Evolutionary conservation across 202 grass and related monocot species (phyloP).

Genomic region (Miscanthus sacchariflorus): DNA sequence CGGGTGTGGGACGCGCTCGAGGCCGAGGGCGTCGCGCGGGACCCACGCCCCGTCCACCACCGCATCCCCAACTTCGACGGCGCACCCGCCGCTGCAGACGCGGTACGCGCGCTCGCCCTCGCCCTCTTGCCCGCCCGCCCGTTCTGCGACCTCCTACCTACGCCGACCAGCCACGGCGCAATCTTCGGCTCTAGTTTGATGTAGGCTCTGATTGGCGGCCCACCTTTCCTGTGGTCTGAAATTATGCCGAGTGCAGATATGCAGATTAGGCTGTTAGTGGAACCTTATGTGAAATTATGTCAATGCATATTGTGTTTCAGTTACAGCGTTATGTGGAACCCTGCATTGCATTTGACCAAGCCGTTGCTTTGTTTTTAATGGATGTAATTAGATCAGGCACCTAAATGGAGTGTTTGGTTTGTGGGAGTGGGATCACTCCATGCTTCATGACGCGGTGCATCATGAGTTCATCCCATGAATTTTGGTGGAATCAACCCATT

Average conservation of each 20-base stretch:
- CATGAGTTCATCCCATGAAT: too few species aligned
- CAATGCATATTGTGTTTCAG: neutral
- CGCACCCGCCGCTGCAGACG: constrained; percentile 59
- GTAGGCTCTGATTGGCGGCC: too few species aligned
- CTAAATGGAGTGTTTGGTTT: too few species aligned
- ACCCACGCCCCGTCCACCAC: constrained; percentile 87
- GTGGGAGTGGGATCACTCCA: too few species aligned
- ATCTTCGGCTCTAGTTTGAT: neutral
- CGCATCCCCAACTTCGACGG: constrained; percentile 91
- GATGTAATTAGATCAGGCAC: neutral
- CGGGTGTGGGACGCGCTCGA: constrained; percentile 81
- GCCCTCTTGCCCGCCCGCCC: neutral
- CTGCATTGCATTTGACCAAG: neutral
- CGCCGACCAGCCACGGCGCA: too few species aligned
- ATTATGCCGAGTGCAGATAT: too few species aligned
- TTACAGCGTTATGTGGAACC: neutral
- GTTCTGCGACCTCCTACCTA: neutral
- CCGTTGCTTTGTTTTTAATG: neutral
- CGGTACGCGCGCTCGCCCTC: constrained; percentile 29
- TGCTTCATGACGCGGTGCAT: too few species aligned
- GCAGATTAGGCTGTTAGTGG: neutral
- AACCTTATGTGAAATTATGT: neutral
- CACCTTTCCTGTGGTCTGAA: too few species aligned
- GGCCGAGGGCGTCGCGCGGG: constrained; percentile 65
- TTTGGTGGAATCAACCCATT: too few species aligned